Conservation (phyloP, 148 eudicot species). For the Vaccinium myrtillus region DNA sequence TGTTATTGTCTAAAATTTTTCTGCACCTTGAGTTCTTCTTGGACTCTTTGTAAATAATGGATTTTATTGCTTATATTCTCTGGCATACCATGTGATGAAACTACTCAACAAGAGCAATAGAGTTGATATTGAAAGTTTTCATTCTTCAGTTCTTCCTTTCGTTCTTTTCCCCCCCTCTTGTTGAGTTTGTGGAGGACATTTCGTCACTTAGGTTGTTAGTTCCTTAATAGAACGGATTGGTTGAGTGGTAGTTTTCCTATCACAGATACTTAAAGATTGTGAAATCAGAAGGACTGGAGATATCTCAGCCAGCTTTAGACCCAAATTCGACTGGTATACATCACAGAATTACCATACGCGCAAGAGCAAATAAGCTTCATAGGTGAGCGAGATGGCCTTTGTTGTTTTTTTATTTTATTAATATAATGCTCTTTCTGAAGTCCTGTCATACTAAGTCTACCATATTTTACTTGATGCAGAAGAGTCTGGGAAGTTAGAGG, state of each 20-base stretch:
- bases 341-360: slow-evolving; percentile 86
- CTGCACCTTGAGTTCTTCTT: neutral
- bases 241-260: slow-evolving; percentile 16
- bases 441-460: slow-evolving; percentile 15
- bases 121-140: neutral
- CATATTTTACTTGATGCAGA: slow-evolving; percentile 41
- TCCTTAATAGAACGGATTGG: neutral
- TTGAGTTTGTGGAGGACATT: neutral
- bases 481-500: slow-evolving; percentile 84
- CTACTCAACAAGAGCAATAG: neutral
- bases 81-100: neutral
- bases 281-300: slow-evolving; percentile 71
- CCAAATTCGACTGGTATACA: slow-evolving; percentile 93
- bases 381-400: slow-evolving; percentile 39
- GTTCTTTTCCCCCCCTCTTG: neutral
- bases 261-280: slow-evolving; percentile 77
- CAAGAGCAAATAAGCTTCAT: slow-evolving; percentile 54
- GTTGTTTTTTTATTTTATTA: neutral
- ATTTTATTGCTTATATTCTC: neutral
- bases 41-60: neutral
- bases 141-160: neutral
- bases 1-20: neutral
- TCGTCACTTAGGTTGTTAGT: neutral
- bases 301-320: slow-evolving; percentile 96
- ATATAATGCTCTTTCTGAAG: neutral